Conservation (phyloP, 1,284 basidiomycete species). For the Tylopilus sp. region DNA sequence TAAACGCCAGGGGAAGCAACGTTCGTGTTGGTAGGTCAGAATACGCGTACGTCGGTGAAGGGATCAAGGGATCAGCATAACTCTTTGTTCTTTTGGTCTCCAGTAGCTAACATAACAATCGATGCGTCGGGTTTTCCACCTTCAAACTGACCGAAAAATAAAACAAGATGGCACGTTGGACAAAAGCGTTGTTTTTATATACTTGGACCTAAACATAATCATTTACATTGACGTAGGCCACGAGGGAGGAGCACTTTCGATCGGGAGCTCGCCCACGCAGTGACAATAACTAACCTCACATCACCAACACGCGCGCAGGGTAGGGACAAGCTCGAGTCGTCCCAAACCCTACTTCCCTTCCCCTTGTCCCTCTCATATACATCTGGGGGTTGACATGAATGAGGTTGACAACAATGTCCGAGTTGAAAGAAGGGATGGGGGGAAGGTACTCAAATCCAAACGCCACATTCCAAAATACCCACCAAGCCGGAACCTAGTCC, state of each 20-base stretch:
- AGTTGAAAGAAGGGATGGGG: slow-evolving; percentile 13
- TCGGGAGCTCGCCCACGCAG: slow-evolving; percentile 10
- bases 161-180: slow-evolving; percentile 7
- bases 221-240: slow-evolving; percentile 4
- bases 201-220: slow-evolving; percentile 15
- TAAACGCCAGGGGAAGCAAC: background rate
- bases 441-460: slow-evolving; percentile 14
- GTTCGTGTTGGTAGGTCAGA: background rate
- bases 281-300: slow-evolving; percentile 6
- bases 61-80: background rate
- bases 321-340: background rate
- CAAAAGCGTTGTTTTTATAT: slow-evolving; percentile 16
- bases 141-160: background rate
- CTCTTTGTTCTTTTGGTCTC: background rate
- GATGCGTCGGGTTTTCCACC: background rate
- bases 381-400: slow-evolving; percentile 15
- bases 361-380: slow-evolving; percentile 3
- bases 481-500: slow-evolving; percentile 11
- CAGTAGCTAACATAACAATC: no score
- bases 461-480: slow-evolving; percentile 14
- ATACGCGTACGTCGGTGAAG: no score
- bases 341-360: background rate
- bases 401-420: slow-evolving; percentile 11
- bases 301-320: slow-evolving; percentile 1
- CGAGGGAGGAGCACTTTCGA: slow-evolving; percentile 2